Conservation (phyloP, 2,329 filamentous ascomycete genomes). For the Simplicillium aogashimaense region DNA sequence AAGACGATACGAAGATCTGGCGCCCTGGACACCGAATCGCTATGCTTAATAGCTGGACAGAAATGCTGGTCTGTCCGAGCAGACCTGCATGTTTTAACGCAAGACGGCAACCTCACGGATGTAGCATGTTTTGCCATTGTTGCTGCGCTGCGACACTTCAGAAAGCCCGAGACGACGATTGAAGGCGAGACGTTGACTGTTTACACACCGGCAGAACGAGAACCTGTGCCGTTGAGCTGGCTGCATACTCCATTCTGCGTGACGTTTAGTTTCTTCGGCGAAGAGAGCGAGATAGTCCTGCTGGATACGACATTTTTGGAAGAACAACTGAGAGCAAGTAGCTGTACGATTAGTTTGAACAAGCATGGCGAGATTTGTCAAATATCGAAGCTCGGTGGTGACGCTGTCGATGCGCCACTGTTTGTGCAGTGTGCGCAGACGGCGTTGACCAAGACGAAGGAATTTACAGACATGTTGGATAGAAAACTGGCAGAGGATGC, state of each 20-base stretch:
- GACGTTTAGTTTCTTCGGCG: slow-evolving; percentile 76
- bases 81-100: slow-evolving; percentile 83
- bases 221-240: slow-evolving; percentile 82
- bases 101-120: slow-evolving; percentile 86
- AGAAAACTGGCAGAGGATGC: slow-evolving; percentile 66
- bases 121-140: slow-evolving; percentile 78
- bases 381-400: slow-evolving; percentile 81
- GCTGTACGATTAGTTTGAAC: slow-evolving; percentile 78
- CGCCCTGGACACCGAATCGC: slow-evolving; percentile 88
- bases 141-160: slow-evolving; percentile 82
- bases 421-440: slow-evolving; percentile 67
- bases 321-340: slow-evolving; percentile 64
- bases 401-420: slow-evolving; percentile 67
- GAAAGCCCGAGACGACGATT: slow-evolving; percentile 79
- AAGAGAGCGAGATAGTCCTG: slow-evolving; percentile 56
- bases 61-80: slow-evolving; percentile 90
- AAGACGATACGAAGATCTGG: slow-evolving; percentile 88
- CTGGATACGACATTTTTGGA: slow-evolving; percentile 66
- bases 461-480: slow-evolving; percentile 66
- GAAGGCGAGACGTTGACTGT: slow-evolving; percentile 77
- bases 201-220: slow-evolving; percentile 74
- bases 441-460: slow-evolving; percentile 71
- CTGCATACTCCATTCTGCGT: slow-evolving; percentile 88
- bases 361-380: slow-evolving; percentile 85
- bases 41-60: slow-evolving; percentile 82